Evolutionary conservation across 2,329 filamentous ascomycete genomes (phyloP).

Genomic region (Apiospora arundinis): DNA sequence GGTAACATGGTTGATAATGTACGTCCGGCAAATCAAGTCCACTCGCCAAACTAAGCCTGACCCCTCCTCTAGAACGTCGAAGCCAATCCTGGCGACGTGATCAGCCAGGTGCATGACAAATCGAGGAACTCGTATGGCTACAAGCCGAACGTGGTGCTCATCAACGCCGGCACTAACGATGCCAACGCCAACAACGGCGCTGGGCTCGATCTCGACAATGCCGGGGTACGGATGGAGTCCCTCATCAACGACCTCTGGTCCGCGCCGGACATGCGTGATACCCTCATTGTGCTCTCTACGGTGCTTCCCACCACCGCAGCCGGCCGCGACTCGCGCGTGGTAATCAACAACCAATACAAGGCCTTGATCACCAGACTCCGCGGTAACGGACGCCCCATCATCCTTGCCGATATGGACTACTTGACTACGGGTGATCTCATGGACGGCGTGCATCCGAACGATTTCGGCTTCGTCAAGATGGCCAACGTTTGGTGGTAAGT

Average conservation of each 20-base stretch:
- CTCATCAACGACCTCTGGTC: slow-evolving; percentile 36
- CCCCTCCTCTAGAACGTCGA: slow-evolving; percentile 26
- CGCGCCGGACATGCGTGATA: slow-evolving; percentile 29
- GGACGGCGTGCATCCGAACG: slow-evolving; percentile 32
- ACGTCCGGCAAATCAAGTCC: slow-evolving; percentile 21
- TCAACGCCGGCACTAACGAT: slow-evolving; percentile 45
- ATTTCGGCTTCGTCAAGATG: slow-evolving; percentile 32
- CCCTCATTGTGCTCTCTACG: slow-evolving; percentile 42
- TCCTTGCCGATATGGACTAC: slow-evolving; percentile 23
- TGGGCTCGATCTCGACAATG: slow-evolving; percentile 30
- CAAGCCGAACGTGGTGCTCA: slow-evolving; percentile 33
- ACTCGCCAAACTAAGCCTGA: background rate
- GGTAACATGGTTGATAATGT: slow-evolving; percentile 37
- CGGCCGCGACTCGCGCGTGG: background rate
- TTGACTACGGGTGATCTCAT: slow-evolving; percentile 24
- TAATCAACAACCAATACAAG: slow-evolving; percentile 36
- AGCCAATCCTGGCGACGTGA: slow-evolving; percentile 26
- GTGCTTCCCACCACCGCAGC: slow-evolving; percentile 33
- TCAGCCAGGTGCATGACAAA: slow-evolving; percentile 26
- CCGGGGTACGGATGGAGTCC: slow-evolving; percentile 32
- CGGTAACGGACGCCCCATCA: slow-evolving; percentile 4
- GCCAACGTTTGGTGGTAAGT: slow-evolving; percentile 27
- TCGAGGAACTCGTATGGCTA: slow-evolving; percentile 20
- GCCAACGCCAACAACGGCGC: slow-evolving; percentile 19
- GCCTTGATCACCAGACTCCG: slow-evolving; percentile 27